A percentile compares a stretch with the other conserved stretches of the same genome.
Evolutionary conservation across 805 yeast species (phyloP).

Genomic region (Metschnikowia koreensis): DNA sequence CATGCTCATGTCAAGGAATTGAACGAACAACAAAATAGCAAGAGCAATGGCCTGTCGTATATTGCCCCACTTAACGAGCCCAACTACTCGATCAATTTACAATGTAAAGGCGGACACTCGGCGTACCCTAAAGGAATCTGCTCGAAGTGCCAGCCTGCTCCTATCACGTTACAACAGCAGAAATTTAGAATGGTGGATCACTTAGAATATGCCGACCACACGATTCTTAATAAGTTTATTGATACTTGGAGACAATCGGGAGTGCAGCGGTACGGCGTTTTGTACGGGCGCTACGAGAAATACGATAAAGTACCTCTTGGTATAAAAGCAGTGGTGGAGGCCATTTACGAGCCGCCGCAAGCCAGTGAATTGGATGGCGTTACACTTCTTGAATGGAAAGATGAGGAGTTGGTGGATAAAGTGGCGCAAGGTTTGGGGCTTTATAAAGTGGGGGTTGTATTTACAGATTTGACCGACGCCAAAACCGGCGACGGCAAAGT

Average conservation of each 20-base stretch:
- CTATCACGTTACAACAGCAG: constrained; percentile 89
- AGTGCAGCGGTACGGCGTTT: constrained; percentile 77
- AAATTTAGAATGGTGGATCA: constrained; percentile 95
- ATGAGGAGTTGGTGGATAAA: constrained; percentile 49
- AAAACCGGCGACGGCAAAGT: constrained; percentile 88
- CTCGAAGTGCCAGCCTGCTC: constrained; percentile 94
- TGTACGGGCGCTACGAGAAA: constrained; percentile 77
- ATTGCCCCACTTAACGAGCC: constrained; percentile 79
- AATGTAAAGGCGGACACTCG: constrained; percentile 78
- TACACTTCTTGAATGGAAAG: constrained; percentile 55
- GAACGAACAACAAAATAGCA: constrained; percentile 64
- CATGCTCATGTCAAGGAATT: constrained; percentile 78
- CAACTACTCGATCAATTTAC: constrained; percentile 57
- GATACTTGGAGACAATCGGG: constrained; percentile 92
- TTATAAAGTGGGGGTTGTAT: constrained; percentile 74
- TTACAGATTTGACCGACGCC: constrained; percentile 86
- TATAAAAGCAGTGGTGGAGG: constrained; percentile 89
- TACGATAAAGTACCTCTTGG: constrained; percentile 90
- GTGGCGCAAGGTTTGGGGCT: constrained; percentile 62
- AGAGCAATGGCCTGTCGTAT: constrained; percentile 56
- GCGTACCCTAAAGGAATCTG: constrained; percentile 97
- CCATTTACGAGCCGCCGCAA: constrained; percentile 93
- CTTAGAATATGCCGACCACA: constrained; percentile 80
- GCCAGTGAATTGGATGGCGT: constrained; percentile 83
- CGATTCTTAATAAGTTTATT: constrained; percentile 75